These are phyloP conservation scores for Plenodomus biglobosus DNA, from an alignment of 2,329 filamentous ascomycete genomes.

Conservation along the genomic window DNA sequence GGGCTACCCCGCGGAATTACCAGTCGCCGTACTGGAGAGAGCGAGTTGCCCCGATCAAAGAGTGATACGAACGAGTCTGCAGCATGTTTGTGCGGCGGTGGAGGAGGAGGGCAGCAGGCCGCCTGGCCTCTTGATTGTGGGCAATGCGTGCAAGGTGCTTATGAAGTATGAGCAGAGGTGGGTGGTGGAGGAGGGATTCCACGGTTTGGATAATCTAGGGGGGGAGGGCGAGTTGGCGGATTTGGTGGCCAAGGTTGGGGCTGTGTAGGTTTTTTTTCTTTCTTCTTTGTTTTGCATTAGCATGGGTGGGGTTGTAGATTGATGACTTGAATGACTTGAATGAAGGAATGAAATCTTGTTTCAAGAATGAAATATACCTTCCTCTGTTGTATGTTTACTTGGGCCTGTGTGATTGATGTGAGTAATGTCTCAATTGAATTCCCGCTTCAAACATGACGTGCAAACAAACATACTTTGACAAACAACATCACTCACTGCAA, in stretches of 20 bases:
- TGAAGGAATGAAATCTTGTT: no score
- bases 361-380: no score
- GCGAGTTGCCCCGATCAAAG: constrained; percentile 93
- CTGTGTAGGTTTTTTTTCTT: no score
- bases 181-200: constrained; percentile 86
- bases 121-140: constrained; percentile 84
- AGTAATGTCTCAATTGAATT: no score
- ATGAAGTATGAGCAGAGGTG: constrained; percentile 66
- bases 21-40: constrained; percentile 89
- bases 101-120: constrained; percentile 87
- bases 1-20: constrained; percentile 73
- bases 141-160: constrained; percentile 78
- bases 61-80: constrained; percentile 83
- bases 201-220: constrained; percentile 61
- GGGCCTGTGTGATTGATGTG: no score
- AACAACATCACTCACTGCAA: no score
- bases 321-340: no score
- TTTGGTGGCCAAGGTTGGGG: constrained; percentile 10
- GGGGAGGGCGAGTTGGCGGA: constrained; percentile 25
- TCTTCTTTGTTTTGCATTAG: no score
- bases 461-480: no score
- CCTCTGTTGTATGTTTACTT: no score
- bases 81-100: constrained; percentile 76
- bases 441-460: no score
- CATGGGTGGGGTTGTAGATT: no score